Evolutionary conservation across 169 alveolate species (phyloP).

Genomic region (Besnoitia besnoiti): DNA sequence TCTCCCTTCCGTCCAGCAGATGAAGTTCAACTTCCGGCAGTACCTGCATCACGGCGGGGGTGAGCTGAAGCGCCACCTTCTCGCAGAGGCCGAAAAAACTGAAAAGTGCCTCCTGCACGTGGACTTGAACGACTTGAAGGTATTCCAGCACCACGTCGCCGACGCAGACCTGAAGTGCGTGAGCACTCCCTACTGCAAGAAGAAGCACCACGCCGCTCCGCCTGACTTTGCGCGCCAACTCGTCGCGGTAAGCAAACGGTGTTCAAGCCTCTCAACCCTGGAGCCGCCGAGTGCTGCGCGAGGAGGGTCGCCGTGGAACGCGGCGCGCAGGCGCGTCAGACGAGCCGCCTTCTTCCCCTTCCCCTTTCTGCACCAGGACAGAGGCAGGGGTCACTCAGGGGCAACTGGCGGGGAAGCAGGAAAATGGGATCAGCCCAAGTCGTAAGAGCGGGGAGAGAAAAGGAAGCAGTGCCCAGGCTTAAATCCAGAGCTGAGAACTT

Average conservation of each 20-base stretch:
- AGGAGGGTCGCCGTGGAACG: not conserved
- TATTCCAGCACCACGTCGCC: constrained; percentile 60
- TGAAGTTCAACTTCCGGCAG: constrained; percentile 64
- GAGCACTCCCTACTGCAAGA: constrained; percentile 63
- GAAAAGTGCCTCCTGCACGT: constrained; percentile 55
- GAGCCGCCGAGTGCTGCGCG: too few relatives aligned
- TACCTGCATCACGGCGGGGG: constrained; percentile 65
- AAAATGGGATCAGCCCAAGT: too few relatives aligned
- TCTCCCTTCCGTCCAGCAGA: constrained; percentile 67
- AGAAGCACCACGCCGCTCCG: constrained; percentile 68
- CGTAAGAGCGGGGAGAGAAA: too few relatives aligned
- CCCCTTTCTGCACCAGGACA: too few relatives aligned
- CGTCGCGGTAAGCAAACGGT: constrained; percentile 45
- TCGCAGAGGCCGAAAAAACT: constrained; percentile 54
- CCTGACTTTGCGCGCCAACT: constrained; percentile 65
- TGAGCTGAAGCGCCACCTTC: constrained; percentile 58
- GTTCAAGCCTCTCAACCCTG: too few relatives aligned
- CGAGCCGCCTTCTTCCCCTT: not conserved
- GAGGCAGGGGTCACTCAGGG: too few relatives aligned
- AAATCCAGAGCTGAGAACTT: too few relatives aligned
- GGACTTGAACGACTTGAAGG: constrained; percentile 51
- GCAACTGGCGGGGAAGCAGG: too few relatives aligned
- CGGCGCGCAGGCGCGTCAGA: not conserved
- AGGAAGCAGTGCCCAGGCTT: too few relatives aligned
- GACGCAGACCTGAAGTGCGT: constrained; percentile 66